phyloP scores from a whole-genome alignment of 2,329 filamentous ascomycete genomes.

The Dactylella cylindrospora region DNA sequence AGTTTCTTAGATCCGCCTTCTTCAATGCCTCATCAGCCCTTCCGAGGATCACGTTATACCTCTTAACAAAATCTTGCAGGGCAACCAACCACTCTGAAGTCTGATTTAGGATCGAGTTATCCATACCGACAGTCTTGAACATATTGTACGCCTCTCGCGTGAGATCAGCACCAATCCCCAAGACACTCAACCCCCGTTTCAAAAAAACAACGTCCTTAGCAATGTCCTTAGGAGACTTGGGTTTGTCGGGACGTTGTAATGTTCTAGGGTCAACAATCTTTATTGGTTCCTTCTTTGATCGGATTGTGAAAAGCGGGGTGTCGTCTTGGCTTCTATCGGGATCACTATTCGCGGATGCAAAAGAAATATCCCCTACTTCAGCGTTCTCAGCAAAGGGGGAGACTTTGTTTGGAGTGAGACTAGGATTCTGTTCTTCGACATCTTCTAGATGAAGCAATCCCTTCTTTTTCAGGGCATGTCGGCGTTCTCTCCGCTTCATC shows the following conservation, averaged over 20 bases:
- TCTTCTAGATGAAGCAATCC: no score
- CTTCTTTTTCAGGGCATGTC: background rate
- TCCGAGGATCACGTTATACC: background rate
- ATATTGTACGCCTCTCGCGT: constrained; percentile 25
- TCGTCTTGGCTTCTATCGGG: constrained; percentile 25
- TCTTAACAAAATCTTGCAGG: constrained; percentile 12
- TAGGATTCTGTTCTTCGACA: no score
- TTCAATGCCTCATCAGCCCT: constrained; percentile 16
- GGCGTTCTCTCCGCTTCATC: constrained; percentile 23
- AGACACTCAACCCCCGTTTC: constrained; percentile 33
- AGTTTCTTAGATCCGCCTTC: constrained; percentile 4
- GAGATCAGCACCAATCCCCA: constrained; percentile 24
- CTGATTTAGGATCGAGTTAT: constrained; percentile 18
- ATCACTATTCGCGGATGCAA: constrained; percentile 39
- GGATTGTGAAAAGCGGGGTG: constrained; percentile 32
- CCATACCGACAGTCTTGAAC: constrained; percentile 32
- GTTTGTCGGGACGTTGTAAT: constrained; percentile 32
- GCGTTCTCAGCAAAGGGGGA: background rate
- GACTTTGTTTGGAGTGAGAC: no score
- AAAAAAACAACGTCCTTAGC: constrained; percentile 43
- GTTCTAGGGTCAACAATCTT: constrained; percentile 38
- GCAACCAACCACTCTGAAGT: constrained; percentile 18
- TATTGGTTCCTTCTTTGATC: constrained; percentile 36
- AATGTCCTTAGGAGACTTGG: constrained; percentile 38
- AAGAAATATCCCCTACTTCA: constrained; percentile 24